Percentiles rank a stretch among this genome's conserved stretches.
phyloP scores from a whole-genome alignment of 768 basidiomycete genomes.

The Lactarius evosmus region DNA sequence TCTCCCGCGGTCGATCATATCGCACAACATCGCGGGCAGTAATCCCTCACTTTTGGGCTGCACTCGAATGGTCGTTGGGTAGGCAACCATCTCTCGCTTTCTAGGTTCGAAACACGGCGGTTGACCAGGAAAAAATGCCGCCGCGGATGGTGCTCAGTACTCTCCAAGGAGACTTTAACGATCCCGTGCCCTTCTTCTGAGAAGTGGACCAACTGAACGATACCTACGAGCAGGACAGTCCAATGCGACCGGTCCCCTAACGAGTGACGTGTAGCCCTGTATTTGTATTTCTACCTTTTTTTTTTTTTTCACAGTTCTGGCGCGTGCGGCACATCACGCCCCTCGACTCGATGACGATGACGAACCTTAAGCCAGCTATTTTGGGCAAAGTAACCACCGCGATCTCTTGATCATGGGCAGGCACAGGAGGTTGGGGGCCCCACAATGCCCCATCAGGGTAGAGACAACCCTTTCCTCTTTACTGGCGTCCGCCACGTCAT shows the following conservation, averaged over 20 bases:
- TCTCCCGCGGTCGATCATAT: neutral
- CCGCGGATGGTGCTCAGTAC: neutral
- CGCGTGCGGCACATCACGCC: neutral
- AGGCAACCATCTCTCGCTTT: neutral
- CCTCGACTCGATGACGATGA: neutral
- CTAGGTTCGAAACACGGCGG: neutral
- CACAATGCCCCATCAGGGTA: neutral
- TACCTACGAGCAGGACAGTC: neutral
- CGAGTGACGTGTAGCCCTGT: neutral
- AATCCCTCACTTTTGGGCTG: slow-evolving; percentile 12
- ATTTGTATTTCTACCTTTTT: neutral
- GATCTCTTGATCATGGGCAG: neutral
- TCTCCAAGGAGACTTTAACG: too few relatives aligned
- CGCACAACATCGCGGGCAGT: slow-evolving; percentile 5
- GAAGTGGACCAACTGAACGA: neutral
- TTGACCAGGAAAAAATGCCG: neutral
- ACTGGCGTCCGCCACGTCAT: slow-evolving; percentile 19
- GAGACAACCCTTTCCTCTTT: neutral
- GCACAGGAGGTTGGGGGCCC: slow-evolving; percentile 9
- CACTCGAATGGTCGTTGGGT: neutral
- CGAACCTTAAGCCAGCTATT: neutral
- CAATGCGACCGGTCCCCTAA: neutral
- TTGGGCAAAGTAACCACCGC: neutral
- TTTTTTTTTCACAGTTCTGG: neutral
- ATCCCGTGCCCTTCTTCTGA: neutral